phyloP scores from a whole-genome alignment of 2,329 filamentous ascomycete genomes.

The Aspergillus fructus region DNA sequence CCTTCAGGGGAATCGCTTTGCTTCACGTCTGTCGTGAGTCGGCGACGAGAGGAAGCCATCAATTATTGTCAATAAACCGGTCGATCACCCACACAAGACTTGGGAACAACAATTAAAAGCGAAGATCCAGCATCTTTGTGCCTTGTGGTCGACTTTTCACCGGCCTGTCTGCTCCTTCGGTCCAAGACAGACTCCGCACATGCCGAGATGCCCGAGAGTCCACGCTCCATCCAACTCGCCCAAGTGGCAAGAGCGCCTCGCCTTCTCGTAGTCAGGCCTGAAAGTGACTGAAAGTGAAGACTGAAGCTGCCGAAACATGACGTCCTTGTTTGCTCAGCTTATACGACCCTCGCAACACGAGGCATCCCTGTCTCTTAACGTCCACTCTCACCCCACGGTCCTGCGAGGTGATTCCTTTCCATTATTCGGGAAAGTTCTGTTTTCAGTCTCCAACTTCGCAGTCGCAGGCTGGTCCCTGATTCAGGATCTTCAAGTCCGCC shows the following conservation, averaged over 20 bases:
- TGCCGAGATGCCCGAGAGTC: too few species aligned
- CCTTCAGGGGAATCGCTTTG: background rate
- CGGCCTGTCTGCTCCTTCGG: background rate
- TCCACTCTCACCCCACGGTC: background rate
- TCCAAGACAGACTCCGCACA: background rate
- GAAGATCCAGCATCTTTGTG: background rate
- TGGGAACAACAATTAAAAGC: constrained; percentile 5
- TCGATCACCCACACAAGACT: constrained; percentile 4
- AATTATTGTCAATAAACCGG: constrained; percentile 12
- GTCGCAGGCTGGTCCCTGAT: background rate
- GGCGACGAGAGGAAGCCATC: background rate
- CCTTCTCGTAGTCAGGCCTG: too few species aligned
- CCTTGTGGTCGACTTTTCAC: background rate
- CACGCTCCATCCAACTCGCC: too few species aligned
- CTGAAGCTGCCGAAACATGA: too few species aligned
- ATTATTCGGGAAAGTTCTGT: background rate
- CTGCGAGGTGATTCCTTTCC: background rate
- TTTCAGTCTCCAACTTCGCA: background rate
- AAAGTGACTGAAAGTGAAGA: too few species aligned
- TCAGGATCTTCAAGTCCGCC: background rate
- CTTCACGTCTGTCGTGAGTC: background rate
- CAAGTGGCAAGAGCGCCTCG: too few species aligned
- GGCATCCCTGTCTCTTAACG: too few species aligned
- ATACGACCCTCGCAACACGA: too few species aligned
- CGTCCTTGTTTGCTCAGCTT: too few species aligned